phyloP scores from a whole-genome alignment of 2,329 filamentous ascomycete genomes.

The Chaetomium olivaceum region DNA sequence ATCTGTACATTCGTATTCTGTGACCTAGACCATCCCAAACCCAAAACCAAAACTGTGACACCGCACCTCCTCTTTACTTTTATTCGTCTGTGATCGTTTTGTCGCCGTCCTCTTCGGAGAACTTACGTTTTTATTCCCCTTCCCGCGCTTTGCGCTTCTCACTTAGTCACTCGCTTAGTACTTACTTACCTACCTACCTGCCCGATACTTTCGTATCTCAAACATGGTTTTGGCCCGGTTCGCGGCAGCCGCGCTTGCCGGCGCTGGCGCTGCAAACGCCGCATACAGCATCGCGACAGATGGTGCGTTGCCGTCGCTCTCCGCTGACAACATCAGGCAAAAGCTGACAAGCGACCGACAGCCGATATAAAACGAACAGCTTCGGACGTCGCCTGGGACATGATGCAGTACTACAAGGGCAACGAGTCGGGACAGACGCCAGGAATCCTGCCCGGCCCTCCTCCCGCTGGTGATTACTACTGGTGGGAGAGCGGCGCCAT shows the following conservation, averaged over 20 bases:
- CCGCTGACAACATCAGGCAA: too few relatives aligned
- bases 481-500: constrained; percentile 68
- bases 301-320: constrained; percentile 20
- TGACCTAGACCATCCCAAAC: background rate
- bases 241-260: constrained; percentile 24
- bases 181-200: background rate
- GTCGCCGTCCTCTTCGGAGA: background rate
- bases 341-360: constrained; percentile 21
- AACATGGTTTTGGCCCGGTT: constrained; percentile 29
- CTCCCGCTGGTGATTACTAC: constrained; percentile 55
- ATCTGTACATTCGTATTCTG: background rate
- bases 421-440: constrained; percentile 47
- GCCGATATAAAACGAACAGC: constrained; percentile 44
- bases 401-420: constrained; percentile 50
- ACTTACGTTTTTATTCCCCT: background rate
- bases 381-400: constrained; percentile 45
- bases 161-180: constrained; percentile 30
- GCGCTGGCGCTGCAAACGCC: constrained; percentile 27
- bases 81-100: background rate
- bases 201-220: background rate
- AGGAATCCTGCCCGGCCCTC: constrained; percentile 52
- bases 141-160: constrained; percentile 12
- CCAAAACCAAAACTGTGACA: background rate
- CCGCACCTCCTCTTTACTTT: background rate
- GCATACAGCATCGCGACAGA: constrained; percentile 30